A percentile compares a stretch with the other conserved stretches of the same genome.
phyloP scores from a whole-genome alignment of 257 asterid genomes.

The Apocynum venetum region DNA sequence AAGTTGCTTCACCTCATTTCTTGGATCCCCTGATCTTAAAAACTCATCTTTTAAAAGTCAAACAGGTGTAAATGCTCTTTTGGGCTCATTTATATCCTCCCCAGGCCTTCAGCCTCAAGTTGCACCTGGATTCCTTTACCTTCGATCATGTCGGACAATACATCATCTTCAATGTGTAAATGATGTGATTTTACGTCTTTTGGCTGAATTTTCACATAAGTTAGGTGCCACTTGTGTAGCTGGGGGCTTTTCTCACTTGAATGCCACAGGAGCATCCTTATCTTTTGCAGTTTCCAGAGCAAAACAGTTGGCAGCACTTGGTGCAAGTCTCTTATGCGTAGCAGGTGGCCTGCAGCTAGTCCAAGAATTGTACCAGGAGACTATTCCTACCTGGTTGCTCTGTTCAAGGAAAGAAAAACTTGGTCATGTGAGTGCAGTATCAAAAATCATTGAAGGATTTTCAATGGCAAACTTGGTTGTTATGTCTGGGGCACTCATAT shows the following conservation, averaged over 20 bases:
- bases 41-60: not conserved
- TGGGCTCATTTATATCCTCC: not conserved
- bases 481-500: slow-evolving; percentile 14
- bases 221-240: not conserved
- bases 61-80: slow-evolving; percentile 14
- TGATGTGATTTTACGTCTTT: slow-evolving; percentile 13
- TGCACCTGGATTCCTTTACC: slow-evolving; percentile 22
- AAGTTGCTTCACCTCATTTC: slow-evolving; percentile 14
- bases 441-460: slow-evolving; percentile 9
- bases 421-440: slow-evolving; percentile 5
- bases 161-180: slow-evolving; percentile 12
- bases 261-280: slow-evolving; percentile 13
- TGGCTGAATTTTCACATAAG: slow-evolving; percentile 2
- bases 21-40: not conserved
- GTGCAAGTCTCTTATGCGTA: slow-evolving; percentile 14
- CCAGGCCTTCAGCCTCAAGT: slow-evolving; percentile 10
- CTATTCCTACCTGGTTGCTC: slow-evolving; percentile 18
- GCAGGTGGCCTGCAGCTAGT: slow-evolving; percentile 13
- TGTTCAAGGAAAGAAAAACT: not conserved
- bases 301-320: slow-evolving; percentile 12
- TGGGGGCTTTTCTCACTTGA: slow-evolving; percentile 11
- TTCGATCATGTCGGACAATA: slow-evolving; percentile 11
- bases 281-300: slow-evolving; percentile 7
- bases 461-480: slow-evolving; percentile 18
- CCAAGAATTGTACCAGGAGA: slow-evolving; percentile 10